Evolutionary conservation across 1,284 basidiomycete species (phyloP).

Genomic region (Entoloma clypeatum): DNA sequence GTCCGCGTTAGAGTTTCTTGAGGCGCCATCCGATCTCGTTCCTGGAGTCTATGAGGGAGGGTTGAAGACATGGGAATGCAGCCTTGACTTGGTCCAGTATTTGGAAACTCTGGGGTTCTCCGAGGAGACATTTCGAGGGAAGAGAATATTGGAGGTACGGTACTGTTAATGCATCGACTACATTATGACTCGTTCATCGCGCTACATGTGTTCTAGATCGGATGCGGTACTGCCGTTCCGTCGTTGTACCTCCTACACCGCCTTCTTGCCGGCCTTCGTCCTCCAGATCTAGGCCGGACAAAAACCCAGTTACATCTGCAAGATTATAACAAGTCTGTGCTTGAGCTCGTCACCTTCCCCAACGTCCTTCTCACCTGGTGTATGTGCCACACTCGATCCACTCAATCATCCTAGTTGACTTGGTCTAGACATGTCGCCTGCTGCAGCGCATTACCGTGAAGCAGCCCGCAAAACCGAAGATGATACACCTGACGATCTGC

Average conservation of each 20-base stretch:
- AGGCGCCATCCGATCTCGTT: slow-evolving; percentile 86
- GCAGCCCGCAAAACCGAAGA: slow-evolving; percentile 13
- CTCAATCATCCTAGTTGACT: slow-evolving; percentile 1
- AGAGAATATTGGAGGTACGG: slow-evolving; percentile 62
- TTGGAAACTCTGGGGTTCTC: slow-evolving; percentile 34
- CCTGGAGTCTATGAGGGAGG: slow-evolving; percentile 95
- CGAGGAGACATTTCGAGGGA: slow-evolving; percentile 33
- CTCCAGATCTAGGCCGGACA: slow-evolving; percentile 9
- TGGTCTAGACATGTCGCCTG: slow-evolving; percentile 46
- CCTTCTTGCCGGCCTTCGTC: slow-evolving; percentile 48
- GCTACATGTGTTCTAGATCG: slow-evolving; percentile 55
- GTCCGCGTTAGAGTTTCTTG: slow-evolving; percentile 56
- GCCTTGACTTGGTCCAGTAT: slow-evolving; percentile 77
- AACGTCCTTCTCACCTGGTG: slow-evolving; percentile 89
- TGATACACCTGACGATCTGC: slow-evolving; percentile 22
- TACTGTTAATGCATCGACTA: not conserved
- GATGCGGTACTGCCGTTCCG: slow-evolving; percentile 91
- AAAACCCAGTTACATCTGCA: slow-evolving; percentile 76
- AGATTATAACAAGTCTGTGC: slow-evolving; percentile 88
- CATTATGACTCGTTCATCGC: slow-evolving; percentile 2
- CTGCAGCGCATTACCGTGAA: slow-evolving; percentile 39
- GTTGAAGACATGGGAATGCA: slow-evolving; percentile 97
- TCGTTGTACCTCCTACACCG: slow-evolving; percentile 68
- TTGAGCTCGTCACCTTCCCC: slow-evolving; percentile 83
- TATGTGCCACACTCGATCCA: slow-evolving; percentile 35